Evolutionary conservation across 2,329 filamentous ascomycete genomes (phyloP).

Genomic region (Cercospora sp.): DNA sequence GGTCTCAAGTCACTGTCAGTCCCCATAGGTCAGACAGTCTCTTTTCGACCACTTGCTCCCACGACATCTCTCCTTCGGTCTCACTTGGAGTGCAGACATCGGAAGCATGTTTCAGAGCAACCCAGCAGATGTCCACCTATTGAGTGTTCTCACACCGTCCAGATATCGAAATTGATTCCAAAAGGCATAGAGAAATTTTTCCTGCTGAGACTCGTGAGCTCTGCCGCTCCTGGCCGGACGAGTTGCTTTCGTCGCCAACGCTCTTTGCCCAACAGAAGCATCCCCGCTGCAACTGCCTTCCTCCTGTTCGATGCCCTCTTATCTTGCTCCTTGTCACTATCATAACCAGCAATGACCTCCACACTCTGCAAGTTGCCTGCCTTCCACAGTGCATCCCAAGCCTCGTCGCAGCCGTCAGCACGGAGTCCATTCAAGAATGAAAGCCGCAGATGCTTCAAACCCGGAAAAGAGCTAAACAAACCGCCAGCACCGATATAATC

Average conservation of each 20-base stretch:
- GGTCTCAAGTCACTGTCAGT: background rate
- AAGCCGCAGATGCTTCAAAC: background rate
- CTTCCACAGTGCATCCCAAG: background rate
- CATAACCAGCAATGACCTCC: constrained; percentile 6
- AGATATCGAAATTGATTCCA: background rate
- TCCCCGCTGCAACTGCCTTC: background rate
- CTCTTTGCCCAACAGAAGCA: background rate
- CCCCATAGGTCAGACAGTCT: too few relatives aligned
- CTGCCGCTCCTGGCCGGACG: background rate
- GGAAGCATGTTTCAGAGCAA: too few relatives aligned
- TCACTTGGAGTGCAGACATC: too few relatives aligned
- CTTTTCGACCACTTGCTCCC: too few relatives aligned
- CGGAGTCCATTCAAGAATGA: background rate
- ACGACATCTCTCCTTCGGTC: too few relatives aligned
- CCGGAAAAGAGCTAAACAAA: background rate
- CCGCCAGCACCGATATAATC: too few relatives aligned
- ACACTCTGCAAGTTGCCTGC: background rate
- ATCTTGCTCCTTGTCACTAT: background rate
- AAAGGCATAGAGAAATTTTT: background rate
- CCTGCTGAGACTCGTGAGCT: too few relatives aligned
- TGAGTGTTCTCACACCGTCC: background rate
- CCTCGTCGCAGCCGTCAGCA: background rate
- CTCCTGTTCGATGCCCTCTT: background rate
- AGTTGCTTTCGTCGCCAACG: too few relatives aligned
- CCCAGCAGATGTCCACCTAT: too few relatives aligned